Evolutionary conservation across 2,329 filamentous ascomycete species (phyloP), one percentile per base, ranked within the genome.

Genomic region (Talaromyces sp.): DNA sequence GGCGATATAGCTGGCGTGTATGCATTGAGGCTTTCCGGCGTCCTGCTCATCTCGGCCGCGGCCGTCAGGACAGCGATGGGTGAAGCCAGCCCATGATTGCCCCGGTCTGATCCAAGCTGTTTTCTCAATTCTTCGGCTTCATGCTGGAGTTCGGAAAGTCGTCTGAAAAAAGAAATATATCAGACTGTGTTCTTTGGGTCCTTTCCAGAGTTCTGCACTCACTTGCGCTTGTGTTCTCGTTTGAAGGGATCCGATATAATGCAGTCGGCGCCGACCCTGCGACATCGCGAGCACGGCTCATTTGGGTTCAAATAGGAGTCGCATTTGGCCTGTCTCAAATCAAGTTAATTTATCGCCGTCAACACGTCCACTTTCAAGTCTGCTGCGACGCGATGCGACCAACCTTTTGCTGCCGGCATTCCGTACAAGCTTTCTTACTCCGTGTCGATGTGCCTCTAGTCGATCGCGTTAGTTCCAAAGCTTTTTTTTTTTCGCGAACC

Each of bases 321-420:
- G 55, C 76, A 78, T 68, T 69, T 73, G 2, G 73, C 72, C 73
- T 75, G 11, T n/a, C 29, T 26, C 6, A 26, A 13, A 3, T 17
- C 51, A 58, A 49, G 26, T 27, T 27, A 27, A 27, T 27, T 14
- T 51, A 35, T 35, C 31, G 56, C 56, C 8, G 38, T 43, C 21
- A 51, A n/a, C 14, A 27, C 6, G 26, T 27, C 26, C 26, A 27
- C 26, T 27, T 27, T 27, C 26, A 6, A 29, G 49, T 5, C 26
- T n/a, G 10, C 2, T 14, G 7, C n/a, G 8, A 27, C 17, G 26
- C 24, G 49, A 19, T 29, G 17, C 6, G 8, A 53, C 50, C 55
- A 5, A 76, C 75, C 70, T 78, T 78, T 64, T 78, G 76, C 63
- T 78, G 76, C 43, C 76, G 69, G 65, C 76, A 78, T 64, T 77